Percentiles rank a stretch among this genome's conserved stretches.
These are phyloP conservation scores for Micractinium sp. DNA, from an alignment of 139 green algal genomes.

Conservation along the genomic window DNA sequence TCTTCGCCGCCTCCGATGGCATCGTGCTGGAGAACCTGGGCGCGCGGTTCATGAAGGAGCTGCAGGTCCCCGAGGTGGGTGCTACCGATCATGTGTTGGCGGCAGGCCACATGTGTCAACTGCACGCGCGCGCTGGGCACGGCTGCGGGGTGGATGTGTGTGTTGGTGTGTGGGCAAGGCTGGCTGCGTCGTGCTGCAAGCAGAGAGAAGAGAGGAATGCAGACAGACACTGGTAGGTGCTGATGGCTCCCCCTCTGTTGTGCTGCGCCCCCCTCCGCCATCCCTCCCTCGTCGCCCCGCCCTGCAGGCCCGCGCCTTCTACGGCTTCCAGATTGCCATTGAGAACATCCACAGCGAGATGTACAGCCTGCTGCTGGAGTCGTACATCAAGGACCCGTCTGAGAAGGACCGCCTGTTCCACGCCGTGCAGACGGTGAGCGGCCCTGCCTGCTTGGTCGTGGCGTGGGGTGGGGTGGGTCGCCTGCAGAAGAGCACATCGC, in stretches of 20 bases:
- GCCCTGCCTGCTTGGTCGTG: too few relatives aligned
- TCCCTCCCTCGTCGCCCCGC: neutral
- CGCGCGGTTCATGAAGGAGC: conserved; percentile 93
- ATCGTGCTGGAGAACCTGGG: conserved; percentile 98
- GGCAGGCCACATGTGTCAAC: neutral
- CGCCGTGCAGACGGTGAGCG: conserved; percentile 84
- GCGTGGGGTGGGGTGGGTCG: too few relatives aligned
- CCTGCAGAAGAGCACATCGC: too few relatives aligned
- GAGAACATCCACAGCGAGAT: conserved; percentile 99
- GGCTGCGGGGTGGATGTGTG: neutral
- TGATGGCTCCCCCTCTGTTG: too few relatives aligned
- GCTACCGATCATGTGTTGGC: too few relatives aligned
- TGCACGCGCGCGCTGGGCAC: neutral
- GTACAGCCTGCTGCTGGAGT: conserved; percentile 98
- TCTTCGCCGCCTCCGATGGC: conserved; percentile 96
- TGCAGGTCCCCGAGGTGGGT: conserved; percentile 88
- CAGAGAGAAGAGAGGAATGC: too few relatives aligned
- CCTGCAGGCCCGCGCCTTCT: conserved; percentile 94
- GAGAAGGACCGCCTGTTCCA: conserved; percentile 86
- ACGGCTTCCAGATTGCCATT: conserved; percentile 99
- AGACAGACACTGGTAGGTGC: too few relatives aligned
- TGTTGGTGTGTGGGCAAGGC: neutral
- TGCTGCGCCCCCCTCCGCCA: neutral
- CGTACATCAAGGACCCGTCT: conserved; percentile 94
- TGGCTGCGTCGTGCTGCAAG: too few relatives aligned